Evolutionary conservation across 495 filamentous ascomycete species (phyloP).

Genomic region (Letharia lupina): DNA sequence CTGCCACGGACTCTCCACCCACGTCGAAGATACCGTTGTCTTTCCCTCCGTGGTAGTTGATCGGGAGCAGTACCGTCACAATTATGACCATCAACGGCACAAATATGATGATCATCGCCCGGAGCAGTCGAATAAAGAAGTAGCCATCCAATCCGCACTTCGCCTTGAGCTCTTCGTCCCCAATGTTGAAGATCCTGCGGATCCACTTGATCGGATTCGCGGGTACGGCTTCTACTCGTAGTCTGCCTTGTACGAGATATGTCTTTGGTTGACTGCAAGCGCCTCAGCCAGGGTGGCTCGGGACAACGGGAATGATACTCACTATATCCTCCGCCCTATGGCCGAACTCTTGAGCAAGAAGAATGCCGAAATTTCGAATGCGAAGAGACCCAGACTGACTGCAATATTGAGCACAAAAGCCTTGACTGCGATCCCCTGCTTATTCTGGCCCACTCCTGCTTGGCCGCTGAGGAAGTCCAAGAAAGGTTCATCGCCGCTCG

Average conservation of each 20-base stretch:
- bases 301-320: background rate
- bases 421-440: slow-evolving; percentile 22
- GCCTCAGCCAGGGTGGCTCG: background rate
- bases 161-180: slow-evolving; percentile 22
- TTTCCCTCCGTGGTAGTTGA: slow-evolving; percentile 25
- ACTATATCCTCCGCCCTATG: slow-evolving; percentile 25
- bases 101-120: slow-evolving; percentile 25
- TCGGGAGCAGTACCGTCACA: slow-evolving; percentile 24
- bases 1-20: slow-evolving; percentile 2
- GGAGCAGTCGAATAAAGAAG: slow-evolving; percentile 26
- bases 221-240: slow-evolving; percentile 23
- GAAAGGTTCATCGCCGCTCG: slow-evolving; percentile 10
- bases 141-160: slow-evolving; percentile 27
- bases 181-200: slow-evolving; percentile 21
- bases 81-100: slow-evolving; percentile 24
- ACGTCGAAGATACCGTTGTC: slow-evolving; percentile 12
- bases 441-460: slow-evolving; percentile 17
- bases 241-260: slow-evolving; percentile 25
- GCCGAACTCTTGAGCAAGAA: slow-evolving; percentile 27
- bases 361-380: slow-evolving; percentile 21
- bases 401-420: slow-evolving; percentile 26
- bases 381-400: slow-evolving; percentile 22
- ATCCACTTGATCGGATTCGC: slow-evolving; percentile 24
- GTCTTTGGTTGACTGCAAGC: slow-evolving; percentile 24
- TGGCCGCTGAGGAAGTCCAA: slow-evolving; percentile 18